Base-by-base conservation (phyloP, 2,329 filamentous ascomycete species). In the Trichoderma pleuroti region DNA sequence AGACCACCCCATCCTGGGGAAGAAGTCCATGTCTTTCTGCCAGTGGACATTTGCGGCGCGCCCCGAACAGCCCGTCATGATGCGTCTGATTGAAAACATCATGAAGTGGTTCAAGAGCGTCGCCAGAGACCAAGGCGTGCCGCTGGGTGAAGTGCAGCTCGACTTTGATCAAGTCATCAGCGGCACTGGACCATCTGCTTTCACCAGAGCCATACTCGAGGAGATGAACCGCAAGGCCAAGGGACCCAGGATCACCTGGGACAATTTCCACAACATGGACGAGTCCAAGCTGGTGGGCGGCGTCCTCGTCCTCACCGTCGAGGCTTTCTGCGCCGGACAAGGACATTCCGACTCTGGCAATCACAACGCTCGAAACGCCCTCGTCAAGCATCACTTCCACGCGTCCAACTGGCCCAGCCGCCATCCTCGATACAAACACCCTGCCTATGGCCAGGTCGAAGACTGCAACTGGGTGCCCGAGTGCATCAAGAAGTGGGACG, bases 1-100 rank as follows among this genome's bases (percentile, higher is more conserved):
- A 21, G 80, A 88, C 63, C 90, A 92, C 76, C 84, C 87, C 2
- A 89, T 92, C 36, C 82, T 92, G 0, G 90, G 91, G 16, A 85
- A 84, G 62, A 92, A 92, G 79, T 92, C 87, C 46, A 83, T 85
- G 74, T 92, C 90, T 0, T 92, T 93, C 77, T 92, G 90, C 77
- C 91, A 92, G 76, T 93, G 91, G 91, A 92, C 91, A 0, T 91
- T 92, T 75, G 90, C 91, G 82, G 87, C 87, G 74, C 91, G 92
- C 76, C 90, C 91, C 1, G 82, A 84, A 21, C 85, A 90, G 30
- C 89, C 89, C 1, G 88, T 92, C 70, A 92, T 93, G 89, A 82
- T 92, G 78, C 82, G 82, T 36, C 83, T 93, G 4, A 86, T 92
- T 60, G 89, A 92, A 77, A 87, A 90, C 75, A 92, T 92, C 77